Evolutionary conservation across 1,139 yeast genomes (phyloP).

Genomic region (Candida sp.): DNA sequence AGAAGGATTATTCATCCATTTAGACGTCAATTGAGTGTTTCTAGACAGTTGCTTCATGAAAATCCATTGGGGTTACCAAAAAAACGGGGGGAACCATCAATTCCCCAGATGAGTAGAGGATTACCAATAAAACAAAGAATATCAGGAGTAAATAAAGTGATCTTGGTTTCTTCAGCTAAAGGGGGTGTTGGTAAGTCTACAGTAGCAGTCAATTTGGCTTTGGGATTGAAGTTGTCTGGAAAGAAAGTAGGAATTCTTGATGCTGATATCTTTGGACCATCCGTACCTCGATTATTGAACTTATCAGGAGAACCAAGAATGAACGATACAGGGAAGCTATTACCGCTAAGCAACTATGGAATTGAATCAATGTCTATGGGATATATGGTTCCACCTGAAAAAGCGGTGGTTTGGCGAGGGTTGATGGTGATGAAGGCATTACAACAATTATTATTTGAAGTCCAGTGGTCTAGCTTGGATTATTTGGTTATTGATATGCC

Average conservation of each 20-base stretch:
- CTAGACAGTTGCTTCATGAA: constrained; percentile 17
- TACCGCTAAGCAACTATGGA: constrained; percentile 77
- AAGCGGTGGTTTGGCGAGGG: constrained; percentile 86
- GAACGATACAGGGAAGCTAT: constrained; percentile 49
- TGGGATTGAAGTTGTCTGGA: constrained; percentile 55
- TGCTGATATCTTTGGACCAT: constrained; percentile 84
- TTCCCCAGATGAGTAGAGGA: constrained; percentile 43
- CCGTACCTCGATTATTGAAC: constrained; percentile 67
- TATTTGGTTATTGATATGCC: constrained; percentile 80
- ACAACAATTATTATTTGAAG: constrained; percentile 78
- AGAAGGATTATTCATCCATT: not conserved
- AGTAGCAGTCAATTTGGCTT: constrained; percentile 62
- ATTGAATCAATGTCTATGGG: constrained; percentile 91
- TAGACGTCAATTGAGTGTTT: constrained; percentile 4
- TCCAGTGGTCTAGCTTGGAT: constrained; percentile 71
- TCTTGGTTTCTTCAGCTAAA: constrained; percentile 76
- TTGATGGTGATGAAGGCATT: constrained; percentile 84
- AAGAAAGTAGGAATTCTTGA: constrained; percentile 68
- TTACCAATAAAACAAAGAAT: constrained; percentile 54
- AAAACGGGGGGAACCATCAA: constrained; percentile 18
- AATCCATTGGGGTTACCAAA: constrained; percentile 54
- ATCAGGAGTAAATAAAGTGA: constrained; percentile 57
- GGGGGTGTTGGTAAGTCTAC: constrained; percentile 73
- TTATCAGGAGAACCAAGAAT: constrained; percentile 66
- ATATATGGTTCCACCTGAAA: constrained; percentile 62